Evolutionary conservation across 495 filamentous ascomycete species (phyloP).

Genomic region (Annulohypoxylon nitens): DNA sequence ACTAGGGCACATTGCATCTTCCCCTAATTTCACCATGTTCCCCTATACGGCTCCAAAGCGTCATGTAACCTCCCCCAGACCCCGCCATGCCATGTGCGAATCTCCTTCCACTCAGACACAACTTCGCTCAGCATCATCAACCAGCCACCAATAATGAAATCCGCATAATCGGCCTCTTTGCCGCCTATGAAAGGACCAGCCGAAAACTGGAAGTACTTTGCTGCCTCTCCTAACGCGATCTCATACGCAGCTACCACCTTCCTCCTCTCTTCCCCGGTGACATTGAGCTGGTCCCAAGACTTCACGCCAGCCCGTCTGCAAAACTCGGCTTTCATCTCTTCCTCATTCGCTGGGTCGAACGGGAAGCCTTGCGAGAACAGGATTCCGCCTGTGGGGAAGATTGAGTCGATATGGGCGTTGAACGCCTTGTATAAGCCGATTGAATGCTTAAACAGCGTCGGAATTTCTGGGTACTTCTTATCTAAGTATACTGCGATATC

Average conservation of each 20-base stretch:
- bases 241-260: constrained; percentile 55
- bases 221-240: constrained; percentile 58
- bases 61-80: constrained; percentile 62
- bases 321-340: constrained; percentile 61
- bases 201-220: constrained; percentile 56
- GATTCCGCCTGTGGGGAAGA: constrained; percentile 58
- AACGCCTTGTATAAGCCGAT: constrained; percentile 54
- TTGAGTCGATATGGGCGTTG: constrained; percentile 65
- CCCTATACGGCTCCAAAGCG: constrained; percentile 54
- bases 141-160: constrained; percentile 74
- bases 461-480: constrained; percentile 58
- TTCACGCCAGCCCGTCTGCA: constrained; percentile 57
- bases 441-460: constrained; percentile 21
- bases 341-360: constrained; percentile 60
- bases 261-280: constrained; percentile 60
- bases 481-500: constrained; percentile 72
- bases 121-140: constrained; percentile 59
- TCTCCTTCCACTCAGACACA: constrained; percentile 61
- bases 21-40: background rate
- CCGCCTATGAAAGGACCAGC: constrained; percentile 67
- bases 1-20: background rate
- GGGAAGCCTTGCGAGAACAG: constrained; percentile 56
- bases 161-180: constrained; percentile 65
- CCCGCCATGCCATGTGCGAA: constrained; percentile 66
- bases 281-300: constrained; percentile 62